A percentile compares a stretch with the other conserved stretches of the same genome.
Evolutionary conservation across 345 rosid genomes (phyloP).

Genomic region (Acer saccharum): DNA sequence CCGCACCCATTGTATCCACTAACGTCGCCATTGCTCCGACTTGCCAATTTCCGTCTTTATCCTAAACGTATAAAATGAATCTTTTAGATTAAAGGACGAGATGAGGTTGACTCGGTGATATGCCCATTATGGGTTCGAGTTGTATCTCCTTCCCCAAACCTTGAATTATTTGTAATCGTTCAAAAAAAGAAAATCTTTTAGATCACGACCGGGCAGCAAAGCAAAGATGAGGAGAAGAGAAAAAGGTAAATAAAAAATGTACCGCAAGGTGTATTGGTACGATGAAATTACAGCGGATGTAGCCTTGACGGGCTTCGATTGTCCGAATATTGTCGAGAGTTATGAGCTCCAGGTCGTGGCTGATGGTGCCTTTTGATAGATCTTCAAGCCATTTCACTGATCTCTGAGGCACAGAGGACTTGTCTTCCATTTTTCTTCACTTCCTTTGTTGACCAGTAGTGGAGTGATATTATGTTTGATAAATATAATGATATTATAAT

Average conservation of each 20-base stretch:
- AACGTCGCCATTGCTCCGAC: slow-evolving; percentile 54
- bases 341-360: background rate
- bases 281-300: slow-evolving; percentile 34
- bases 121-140: too few species aligned
- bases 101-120: too few species aligned
- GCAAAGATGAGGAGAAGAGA: too few species aligned
- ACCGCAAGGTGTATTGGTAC: slow-evolving; percentile 36
- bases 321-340: slow-evolving; percentile 11
- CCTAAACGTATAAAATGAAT: slow-evolving; percentile 19
- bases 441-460: too few species aligned
- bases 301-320: slow-evolving; percentile 28
- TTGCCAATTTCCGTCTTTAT: slow-evolving; percentile 47
- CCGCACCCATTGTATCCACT: slow-evolving; percentile 51
- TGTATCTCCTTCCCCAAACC: too few species aligned
- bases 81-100: background rate
- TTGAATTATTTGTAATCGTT: too few species aligned
- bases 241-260: background rate
- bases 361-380: slow-evolving; percentile 17
- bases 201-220: too few species aligned
- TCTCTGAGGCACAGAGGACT: too few species aligned
- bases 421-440: background rate
- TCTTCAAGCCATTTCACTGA: slow-evolving; percentile 26
- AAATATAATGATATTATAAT: too few species aligned
- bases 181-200: background rate
- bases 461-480: too few species aligned